These are phyloP conservation scores for Syncephalastrum monosporum DNA, from an alignment of 371 early-diverging fungal species.

Conservation along the genomic window DNA sequence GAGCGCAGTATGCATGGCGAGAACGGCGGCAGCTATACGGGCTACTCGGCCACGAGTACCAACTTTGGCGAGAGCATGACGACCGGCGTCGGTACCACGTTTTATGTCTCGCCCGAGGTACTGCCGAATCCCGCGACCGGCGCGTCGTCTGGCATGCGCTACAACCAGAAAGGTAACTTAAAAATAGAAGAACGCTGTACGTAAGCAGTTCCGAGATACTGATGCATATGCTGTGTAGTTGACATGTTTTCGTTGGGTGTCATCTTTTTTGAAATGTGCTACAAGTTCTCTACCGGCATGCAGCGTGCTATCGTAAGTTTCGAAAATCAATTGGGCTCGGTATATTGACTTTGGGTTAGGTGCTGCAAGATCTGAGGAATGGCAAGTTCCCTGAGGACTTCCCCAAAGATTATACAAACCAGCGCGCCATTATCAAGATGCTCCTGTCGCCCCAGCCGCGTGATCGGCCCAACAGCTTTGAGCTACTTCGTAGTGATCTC, in stretches of 20 bases:
- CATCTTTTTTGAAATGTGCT: slow-evolving; percentile 78
- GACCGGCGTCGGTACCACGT: slow-evolving; percentile 87
- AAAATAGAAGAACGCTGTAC: neutral
- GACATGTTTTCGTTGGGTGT: slow-evolving; percentile 53
- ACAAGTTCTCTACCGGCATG: slow-evolving; percentile 73
- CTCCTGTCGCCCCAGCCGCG: slow-evolving; percentile 80
- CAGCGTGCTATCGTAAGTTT: slow-evolving; percentile 55
- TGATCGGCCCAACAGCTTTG: slow-evolving; percentile 81
- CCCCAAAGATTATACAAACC: slow-evolving; percentile 55
- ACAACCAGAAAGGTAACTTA: slow-evolving; percentile 48
- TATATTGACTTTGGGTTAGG: slow-evolving; percentile 4
- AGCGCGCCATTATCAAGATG: slow-evolving; percentile 68
- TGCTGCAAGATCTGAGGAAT: slow-evolving; percentile 62
- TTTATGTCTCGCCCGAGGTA: slow-evolving; percentile 92
- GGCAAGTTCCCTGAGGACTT: slow-evolving; percentile 80
- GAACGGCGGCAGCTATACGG: slow-evolving; percentile 34
- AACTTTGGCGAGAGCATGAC: slow-evolving; percentile 64
- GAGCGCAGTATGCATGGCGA: slow-evolving; percentile 7
- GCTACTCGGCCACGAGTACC: slow-evolving; percentile 44
- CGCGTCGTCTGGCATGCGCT: slow-evolving; percentile 46
- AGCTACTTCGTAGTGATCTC: slow-evolving; percentile 76
- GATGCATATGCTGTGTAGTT: slow-evolving; percentile 16
- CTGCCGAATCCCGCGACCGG: slow-evolving; percentile 47
- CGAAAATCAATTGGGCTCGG: neutral
- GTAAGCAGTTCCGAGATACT: neutral